These are phyloP conservation scores for Trypanosoma lewisi DNA, from an alignment of 208 protist genomes.

Conservation along the genomic window DNA sequence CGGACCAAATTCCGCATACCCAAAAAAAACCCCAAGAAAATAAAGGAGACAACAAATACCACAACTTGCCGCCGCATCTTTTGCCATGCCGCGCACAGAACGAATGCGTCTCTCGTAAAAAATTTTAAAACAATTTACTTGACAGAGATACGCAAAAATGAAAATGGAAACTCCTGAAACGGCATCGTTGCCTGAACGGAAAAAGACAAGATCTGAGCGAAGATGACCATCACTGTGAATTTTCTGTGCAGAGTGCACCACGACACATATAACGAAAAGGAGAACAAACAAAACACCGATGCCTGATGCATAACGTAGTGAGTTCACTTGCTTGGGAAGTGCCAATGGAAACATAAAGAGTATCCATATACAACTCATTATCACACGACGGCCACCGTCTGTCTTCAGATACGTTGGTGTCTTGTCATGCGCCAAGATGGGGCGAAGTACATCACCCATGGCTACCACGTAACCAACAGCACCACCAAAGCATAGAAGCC, in stretches of 20 bases:
- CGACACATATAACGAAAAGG: constrained; percentile 74
- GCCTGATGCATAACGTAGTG: too few relatives aligned
- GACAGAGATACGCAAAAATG: constrained; percentile 81
- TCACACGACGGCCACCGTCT: too few relatives aligned
- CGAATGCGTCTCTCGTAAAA: constrained; percentile 61
- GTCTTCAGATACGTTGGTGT: too few relatives aligned
- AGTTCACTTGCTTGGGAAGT: too few relatives aligned
- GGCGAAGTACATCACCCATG: too few relatives aligned
- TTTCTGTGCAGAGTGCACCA: constrained; percentile 62
- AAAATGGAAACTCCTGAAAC: constrained; percentile 76
- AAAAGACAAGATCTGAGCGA: constrained; percentile 47
- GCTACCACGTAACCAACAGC: too few relatives aligned
- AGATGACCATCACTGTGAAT: constrained; percentile 56
- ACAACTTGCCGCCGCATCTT: constrained; percentile 55
- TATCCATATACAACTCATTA: too few relatives aligned
- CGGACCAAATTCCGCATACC: too few relatives aligned
- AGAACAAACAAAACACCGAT: constrained; percentile 72
- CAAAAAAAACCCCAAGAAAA: constrained; percentile 65
- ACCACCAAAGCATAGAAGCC: too few relatives aligned
- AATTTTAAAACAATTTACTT: constrained; percentile 76
- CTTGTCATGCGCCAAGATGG: too few relatives aligned
- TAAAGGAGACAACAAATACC: constrained; percentile 66
- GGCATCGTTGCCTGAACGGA: constrained; percentile 61
- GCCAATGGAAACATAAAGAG: too few relatives aligned
- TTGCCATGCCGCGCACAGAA: constrained; percentile 41